These are phyloP conservation scores for Monosporascus ibericus DNA, from an alignment of 2,329 filamentous ascomycete genomes.

Conservation along the genomic window DNA sequence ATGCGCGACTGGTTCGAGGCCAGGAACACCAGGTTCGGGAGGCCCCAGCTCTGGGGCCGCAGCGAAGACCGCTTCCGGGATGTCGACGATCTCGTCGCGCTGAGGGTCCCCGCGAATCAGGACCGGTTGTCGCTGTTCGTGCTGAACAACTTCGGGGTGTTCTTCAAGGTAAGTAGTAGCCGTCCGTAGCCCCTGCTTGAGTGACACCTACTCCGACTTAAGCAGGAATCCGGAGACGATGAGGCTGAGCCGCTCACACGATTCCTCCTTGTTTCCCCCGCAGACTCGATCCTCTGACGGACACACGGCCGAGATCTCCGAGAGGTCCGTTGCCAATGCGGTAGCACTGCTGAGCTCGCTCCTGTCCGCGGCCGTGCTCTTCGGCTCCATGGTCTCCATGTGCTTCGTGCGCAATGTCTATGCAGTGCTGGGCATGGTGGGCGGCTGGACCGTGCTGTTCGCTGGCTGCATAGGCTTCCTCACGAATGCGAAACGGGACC, in stretches of 20 bases:
- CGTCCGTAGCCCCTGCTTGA: too few relatives aligned
- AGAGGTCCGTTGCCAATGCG: not conserved
- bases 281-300: too few relatives aligned
- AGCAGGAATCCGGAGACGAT: too few relatives aligned
- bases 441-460: slow-evolving; percentile 10
- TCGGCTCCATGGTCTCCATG: slow-evolving; percentile 5
- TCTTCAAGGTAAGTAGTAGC: not conserved
- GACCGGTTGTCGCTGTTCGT: slow-evolving; percentile 22
- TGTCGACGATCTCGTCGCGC: slow-evolving; percentile 17
- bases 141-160: slow-evolving; percentile 14
- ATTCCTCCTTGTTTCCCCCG: too few relatives aligned
- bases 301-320: not conserved
- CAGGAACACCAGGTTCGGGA: not conserved
- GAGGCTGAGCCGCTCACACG: too few relatives aligned
- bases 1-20: slow-evolving; percentile 14
- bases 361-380: slow-evolving; percentile 1
- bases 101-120: slow-evolving; percentile 15
- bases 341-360: slow-evolving; percentile 2
- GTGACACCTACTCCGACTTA: too few relatives aligned
- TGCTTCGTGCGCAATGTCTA: slow-evolving; percentile 3
- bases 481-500: slow-evolving; percentile 10
- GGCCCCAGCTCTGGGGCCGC: slow-evolving; percentile 15
- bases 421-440: slow-evolving; percentile 8
- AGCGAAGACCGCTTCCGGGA: slow-evolving; percentile 9
- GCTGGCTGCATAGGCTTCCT: slow-evolving; percentile 7